Base-by-base conservation (phyloP, 2,329 filamentous ascomycete species). In the Mollisia scopiformis region DNA sequence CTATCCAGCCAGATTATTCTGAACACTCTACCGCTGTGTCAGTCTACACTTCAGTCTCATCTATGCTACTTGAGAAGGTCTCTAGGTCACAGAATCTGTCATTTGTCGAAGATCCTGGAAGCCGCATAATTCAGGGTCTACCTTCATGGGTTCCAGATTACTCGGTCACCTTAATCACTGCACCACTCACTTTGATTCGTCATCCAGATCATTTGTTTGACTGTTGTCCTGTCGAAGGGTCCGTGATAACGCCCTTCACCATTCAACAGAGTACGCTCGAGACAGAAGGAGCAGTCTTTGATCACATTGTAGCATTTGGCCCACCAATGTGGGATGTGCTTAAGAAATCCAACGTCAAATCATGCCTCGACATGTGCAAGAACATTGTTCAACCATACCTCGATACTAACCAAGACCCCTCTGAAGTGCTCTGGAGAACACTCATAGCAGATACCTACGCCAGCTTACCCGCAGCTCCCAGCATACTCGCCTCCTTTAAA, bases 111-210 rank as follows among this genome's bases (percentile, higher is more conserved):
- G 35, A 56, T 56, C 37, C 27, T 23, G 23, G 14, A 5, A 55
- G 23, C 30, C 31, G 52, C 5, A 23, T n/a, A 3, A 7, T 55
- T 2, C n/a, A n/a, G 13, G 14, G 28, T 8, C 31, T 55, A 21
- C 51, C 53, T 27, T 55, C 53, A n/a, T 55, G 53, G 53, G 39
- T 47, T 19, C 53, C 53, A 13, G 53, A 56, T 28, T 43, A 43
- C n/a, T 27, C 33, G 5, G 37, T 13, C 23, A 30, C 14, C 27
- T 30, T 39, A 10, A 55, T n/a, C 16, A 13, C 35, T 19, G 19
- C 33, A 41, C 52, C 52, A 5, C 13, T 55, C 2, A 43, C n/a
- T 25, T 16, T 50, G 25, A 28, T 28, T 28, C 46, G 46, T 6
- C 14, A 28, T n/a, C 14, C 16, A 25, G 28, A 28, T 50, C n/a